Evolutionary conservation across 805 yeast species (phyloP), one percentile per base, ranked within the genome.

Genomic region (Candida saitoana): DNA sequence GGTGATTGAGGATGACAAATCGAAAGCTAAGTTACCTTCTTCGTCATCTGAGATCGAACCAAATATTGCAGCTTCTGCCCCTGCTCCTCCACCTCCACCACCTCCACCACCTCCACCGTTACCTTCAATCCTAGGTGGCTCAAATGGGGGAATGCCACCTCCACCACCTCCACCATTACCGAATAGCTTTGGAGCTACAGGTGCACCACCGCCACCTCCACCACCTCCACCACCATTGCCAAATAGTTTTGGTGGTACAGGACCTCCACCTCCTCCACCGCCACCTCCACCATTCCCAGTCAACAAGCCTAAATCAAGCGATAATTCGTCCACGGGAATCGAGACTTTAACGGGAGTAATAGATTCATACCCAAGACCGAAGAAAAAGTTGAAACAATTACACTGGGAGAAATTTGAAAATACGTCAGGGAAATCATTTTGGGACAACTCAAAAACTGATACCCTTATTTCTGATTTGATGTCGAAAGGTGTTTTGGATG

Each of bases 381-480:
- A 71, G 57, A 72, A 69, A 46, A 81, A 79, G 59, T 63, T 85
- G 64, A 85, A 84, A 55, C 95, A 85, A 53, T 75, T 85, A 47
- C 95, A 85, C 52, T 85, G 93, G 95, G 93, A 85, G 48, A 84
- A 79, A 54, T 65, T 85, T 36, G 85, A 81, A 11, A 50, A 54
- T 14, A 49, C 50, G 20, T 66, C 81, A 12, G 65, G 70, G 14
- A 69, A 76, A 33, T 82, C 93, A 0, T 73, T 85, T 49, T 85
- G 95, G 95, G 71, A 70, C 22, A 55, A 58, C 32, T 52, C 65
- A 1, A 69, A 74, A 36, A 73, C 76, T 16, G 65, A 67, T 9
- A 44, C 54, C 0, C 61, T 77, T 37, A 77, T 74, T 2, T 66
- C 62, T 33, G 79, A 76, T 18, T 67, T 85, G 46, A 61, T 75